Evolutionary conservation across 129 eudicot species (phyloP).

Genomic region (Artemisia annua): DNA sequence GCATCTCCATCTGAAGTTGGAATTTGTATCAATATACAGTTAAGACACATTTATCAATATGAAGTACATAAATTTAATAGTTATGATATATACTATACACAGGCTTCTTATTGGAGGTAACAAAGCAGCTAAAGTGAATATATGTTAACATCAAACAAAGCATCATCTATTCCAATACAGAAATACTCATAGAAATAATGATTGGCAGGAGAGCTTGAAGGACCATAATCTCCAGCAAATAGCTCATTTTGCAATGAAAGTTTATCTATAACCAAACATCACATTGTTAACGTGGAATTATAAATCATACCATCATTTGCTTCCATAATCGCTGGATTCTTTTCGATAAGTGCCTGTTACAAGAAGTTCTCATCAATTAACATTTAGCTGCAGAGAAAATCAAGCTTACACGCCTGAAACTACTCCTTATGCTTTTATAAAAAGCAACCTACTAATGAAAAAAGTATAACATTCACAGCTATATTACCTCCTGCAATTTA

Average conservation of each 20-base stretch:
- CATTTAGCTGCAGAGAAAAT: neutral
- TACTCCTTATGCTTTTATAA: neutral
- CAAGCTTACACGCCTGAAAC: neutral
- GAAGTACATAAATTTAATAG: neutral
- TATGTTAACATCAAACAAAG: no score
- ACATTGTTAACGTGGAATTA: neutral
- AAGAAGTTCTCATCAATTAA: neutral
- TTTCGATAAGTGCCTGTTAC: conserved; percentile 68
- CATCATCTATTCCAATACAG: no score
- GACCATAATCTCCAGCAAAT: no score
- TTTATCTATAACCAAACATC: no score
- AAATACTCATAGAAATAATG: no score
- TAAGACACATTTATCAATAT: conserved; percentile 13
- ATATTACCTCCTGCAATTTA: conserved; percentile 73
- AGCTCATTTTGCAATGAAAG: no score
- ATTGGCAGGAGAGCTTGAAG: no score
- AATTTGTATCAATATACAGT: conserved; percentile 10
- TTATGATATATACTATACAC: no score
- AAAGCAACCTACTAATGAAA: neutral
- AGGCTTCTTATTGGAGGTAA: no score
- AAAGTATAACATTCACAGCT: neutral
- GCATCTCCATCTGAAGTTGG: conserved; percentile 34
- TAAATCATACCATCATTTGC: conserved; percentile 52
- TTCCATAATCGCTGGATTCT: conserved; percentile 68
- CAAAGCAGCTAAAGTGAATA: no score